Conservation (phyloP, 2,329 filamentous ascomycete genomes). For the Didymella arachidicola region DNA sequence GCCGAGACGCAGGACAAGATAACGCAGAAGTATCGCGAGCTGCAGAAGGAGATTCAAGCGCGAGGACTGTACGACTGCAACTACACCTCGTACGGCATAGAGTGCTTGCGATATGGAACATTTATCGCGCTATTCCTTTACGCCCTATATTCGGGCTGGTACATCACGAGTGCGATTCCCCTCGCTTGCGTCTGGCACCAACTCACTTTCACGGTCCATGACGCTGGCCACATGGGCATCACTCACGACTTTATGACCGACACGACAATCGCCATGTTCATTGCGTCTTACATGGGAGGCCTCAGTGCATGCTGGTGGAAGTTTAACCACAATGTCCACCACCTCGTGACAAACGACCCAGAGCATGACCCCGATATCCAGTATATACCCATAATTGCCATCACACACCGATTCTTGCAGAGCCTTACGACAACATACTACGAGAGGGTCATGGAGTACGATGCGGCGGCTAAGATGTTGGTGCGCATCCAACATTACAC, state of each 20-base stretch:
- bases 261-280: conserved; percentile 84
- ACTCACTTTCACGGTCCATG: conserved; percentile 90
- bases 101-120: conserved; percentile 73
- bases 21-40: conserved; percentile 78
- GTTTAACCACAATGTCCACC: conserved; percentile 92
- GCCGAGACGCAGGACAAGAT: conserved; percentile 76
- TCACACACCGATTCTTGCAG: conserved; percentile 70
- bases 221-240: conserved; percentile 96
- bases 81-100: conserved; percentile 79
- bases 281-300: conserved; percentile 89
- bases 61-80: conserved; percentile 86
- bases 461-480: conserved; percentile 65
- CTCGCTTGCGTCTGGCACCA: conserved; percentile 93
- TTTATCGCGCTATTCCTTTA: conserved; percentile 69
- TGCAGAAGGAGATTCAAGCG: conserved; percentile 74
- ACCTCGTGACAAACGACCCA: conserved; percentile 92
- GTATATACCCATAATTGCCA: conserved; percentile 74
- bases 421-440: conserved; percentile 72
- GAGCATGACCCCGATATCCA: conserved; percentile 96
- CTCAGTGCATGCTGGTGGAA: conserved; percentile 98
- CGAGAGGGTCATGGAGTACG: conserved; percentile 69
- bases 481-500: conserved; percentile 70
- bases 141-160: conserved; percentile 54
- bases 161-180: conserved; percentile 71
- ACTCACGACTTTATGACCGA: conserved; percentile 89